Conservation (phyloP, 306 rosid species). For the Gastrolobium bilobum region DNA sequence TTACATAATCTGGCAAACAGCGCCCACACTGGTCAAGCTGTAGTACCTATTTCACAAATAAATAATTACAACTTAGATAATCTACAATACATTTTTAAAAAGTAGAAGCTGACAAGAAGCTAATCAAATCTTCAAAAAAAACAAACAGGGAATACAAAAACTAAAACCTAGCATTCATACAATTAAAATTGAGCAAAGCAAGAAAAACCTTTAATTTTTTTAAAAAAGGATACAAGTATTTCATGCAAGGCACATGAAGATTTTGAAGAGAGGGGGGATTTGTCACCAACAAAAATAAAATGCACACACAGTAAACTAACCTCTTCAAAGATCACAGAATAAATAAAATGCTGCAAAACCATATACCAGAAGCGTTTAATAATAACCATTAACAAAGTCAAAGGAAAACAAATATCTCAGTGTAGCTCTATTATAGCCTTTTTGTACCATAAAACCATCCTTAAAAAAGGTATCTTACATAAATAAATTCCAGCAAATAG, state of each 20-base stretch:
- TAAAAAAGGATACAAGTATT: not conserved
- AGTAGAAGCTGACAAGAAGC: slow-evolving; percentile 26
- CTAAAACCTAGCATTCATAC: not conserved
- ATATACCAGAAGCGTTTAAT: not conserved
- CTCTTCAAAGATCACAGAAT: not conserved
- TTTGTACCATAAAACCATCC: slow-evolving; percentile 18
- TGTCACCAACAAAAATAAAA: not conserved
- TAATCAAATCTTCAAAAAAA: slow-evolving; percentile 31
- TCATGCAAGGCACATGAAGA: not conserved
- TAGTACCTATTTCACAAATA: slow-evolving; percentile 69
- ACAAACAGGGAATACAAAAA: not conserved
- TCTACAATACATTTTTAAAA: not conserved
- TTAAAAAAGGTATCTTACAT: slow-evolving; percentile 13
- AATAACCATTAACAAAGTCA: not conserved
- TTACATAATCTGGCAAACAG: slow-evolving; percentile 78
- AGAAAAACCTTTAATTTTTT: not conserved
- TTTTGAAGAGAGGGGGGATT: not conserved
- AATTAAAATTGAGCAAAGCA: slow-evolving; percentile 20
- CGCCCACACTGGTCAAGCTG: slow-evolving; percentile 96
- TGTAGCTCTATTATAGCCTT: not conserved
- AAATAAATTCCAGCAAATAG: not conserved
- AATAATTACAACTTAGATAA: slow-evolving; percentile 38
- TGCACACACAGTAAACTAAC: not conserved
- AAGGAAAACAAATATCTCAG: not conserved
- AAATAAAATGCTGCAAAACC: not conserved